Conservation (phyloP, 164 flowering plant species). For the Kingdonia uniflora region DNA sequence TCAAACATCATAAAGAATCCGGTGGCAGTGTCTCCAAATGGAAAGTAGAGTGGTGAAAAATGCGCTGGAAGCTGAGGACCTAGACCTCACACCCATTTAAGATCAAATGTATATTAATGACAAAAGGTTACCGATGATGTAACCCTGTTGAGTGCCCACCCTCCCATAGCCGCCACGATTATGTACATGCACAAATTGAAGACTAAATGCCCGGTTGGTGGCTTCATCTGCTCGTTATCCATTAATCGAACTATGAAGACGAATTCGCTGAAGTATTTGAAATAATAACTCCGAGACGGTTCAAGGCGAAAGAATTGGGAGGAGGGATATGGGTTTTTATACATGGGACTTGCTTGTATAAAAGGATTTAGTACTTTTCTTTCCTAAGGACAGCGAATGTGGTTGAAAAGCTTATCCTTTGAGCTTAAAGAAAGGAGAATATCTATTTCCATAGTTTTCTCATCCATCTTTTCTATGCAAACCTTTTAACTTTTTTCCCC, state of each 20-base stretch:
- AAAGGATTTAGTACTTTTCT: slow-evolving; percentile 14
- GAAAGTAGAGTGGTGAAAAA: slow-evolving; percentile 70
- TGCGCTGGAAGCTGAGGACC: slow-evolving; percentile 13
- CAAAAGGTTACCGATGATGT: slow-evolving; percentile 56
- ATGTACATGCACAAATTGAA: slow-evolving; percentile 88
- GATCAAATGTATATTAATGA: no score
- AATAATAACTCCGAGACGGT: no score
- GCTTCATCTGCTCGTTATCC: slow-evolving; percentile 40
- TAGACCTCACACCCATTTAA: no score
- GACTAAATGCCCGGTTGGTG: slow-evolving; percentile 39
- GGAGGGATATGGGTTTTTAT: no score
- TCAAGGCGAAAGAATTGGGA: no score
- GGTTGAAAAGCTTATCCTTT: slow-evolving; percentile 20
- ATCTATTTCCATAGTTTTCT: background rate
- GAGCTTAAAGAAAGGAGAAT: slow-evolving; percentile 15
- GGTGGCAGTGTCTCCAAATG: slow-evolving; percentile 87
- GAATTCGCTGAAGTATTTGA: no score
- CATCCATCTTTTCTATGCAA: background rate
- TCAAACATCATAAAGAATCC: slow-evolving; percentile 77
- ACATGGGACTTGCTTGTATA: no score
- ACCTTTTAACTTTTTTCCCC: no score
- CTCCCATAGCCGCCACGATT: slow-evolving; percentile 64
- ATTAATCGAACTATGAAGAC: slow-evolving; percentile 8
- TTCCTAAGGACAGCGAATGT: slow-evolving; percentile 7
- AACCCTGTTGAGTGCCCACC: slow-evolving; percentile 87